Evolutionary conservation across 2,329 filamentous ascomycete genomes (phyloP).

Genomic region (Elsinoe necatrix): DNA sequence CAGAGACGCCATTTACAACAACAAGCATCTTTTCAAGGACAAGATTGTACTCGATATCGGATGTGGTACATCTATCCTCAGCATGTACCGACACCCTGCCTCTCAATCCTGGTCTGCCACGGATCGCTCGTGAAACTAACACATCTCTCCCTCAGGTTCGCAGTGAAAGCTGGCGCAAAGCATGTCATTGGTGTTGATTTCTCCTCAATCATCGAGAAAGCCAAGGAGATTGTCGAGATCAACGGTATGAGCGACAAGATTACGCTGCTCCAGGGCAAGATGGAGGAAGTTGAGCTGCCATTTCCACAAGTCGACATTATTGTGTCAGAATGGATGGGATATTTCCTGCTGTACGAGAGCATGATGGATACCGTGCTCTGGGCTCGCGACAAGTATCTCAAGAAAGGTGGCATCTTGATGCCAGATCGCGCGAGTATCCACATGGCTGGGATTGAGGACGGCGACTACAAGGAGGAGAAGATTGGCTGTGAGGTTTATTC

Average conservation of each 20-base stretch:
- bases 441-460: constrained; percentile 93
- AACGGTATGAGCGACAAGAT: constrained; percentile 96
- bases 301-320: constrained; percentile 98
- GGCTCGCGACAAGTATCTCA: constrained; percentile 85
- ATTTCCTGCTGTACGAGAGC: constrained; percentile 96
- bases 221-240: constrained; percentile 80
- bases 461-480: constrained; percentile 99
- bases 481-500: constrained; percentile 71
- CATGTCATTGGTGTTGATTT: constrained; percentile 99
- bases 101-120: neutral
- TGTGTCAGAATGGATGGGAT: constrained; percentile 99
- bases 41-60: constrained; percentile 94
- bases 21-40: constrained; percentile 86
- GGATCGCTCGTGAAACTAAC: neutral
- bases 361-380: constrained; percentile 99
- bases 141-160: constrained; percentile 60
- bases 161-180: constrained; percentile 89
- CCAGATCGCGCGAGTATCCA: constrained; percentile 98
- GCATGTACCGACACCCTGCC: constrained; percentile 60
- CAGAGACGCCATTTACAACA: constrained; percentile 95
- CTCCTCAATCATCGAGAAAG: constrained; percentile 99
- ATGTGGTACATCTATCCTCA: constrained; percentile 94
- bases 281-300: constrained; percentile 94
- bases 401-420: constrained; percentile 76
- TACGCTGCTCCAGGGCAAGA: constrained; percentile 96